Evolutionary conservation across 805 yeast species (phyloP), one percentile per base, ranked within the genome.

Genomic region (Saccharomycodes ludwigii): DNA sequence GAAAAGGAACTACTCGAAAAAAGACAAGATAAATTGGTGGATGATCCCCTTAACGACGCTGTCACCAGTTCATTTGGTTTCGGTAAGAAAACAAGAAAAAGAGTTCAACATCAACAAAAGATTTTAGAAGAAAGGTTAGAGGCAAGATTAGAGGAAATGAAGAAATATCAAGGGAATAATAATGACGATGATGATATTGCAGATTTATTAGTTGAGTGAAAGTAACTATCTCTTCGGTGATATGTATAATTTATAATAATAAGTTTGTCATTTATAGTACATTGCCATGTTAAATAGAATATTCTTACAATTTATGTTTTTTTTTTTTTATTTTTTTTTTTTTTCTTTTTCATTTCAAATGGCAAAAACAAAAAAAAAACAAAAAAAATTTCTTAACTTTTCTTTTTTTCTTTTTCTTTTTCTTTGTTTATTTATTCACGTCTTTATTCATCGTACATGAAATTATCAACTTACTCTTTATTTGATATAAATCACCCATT

Each of bases 1-100:
- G 52, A 59, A 5, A 44, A 48, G 20, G 48, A 44, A 4, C 43
- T 52, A 18, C 33, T 55, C n/a, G 50, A 54, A 7, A 33, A 33
- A 16, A 27, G 25, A 15, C 30, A 29, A 11, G 36, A 21, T 29
- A 21, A 24, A 18, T 12, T 30, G 6, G 42, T 58, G 4, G 63
- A 56, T 9, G 46, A 53, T 21, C 60, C 63, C 26, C 8, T 19
- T 20, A 58, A 52, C 18, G 45, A 48, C 20, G 62, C 57, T 16
- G 56, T 50, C 18, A 45, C 58, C 19, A 52, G 61, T 29, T 40
- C 63, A 4, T 79, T 79, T 61, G 88, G 91, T 18, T 79, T 85
- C 84, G 91, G 91, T 34, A 80, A 79, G 50, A 66, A 66, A 46
- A 78, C 86, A 5, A 68, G 86, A 59, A 61, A 62, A 40, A 63